Conservation (phyloP, 176 grass and related monocot species). For the Ampelocalamus luodianensis region DNA sequence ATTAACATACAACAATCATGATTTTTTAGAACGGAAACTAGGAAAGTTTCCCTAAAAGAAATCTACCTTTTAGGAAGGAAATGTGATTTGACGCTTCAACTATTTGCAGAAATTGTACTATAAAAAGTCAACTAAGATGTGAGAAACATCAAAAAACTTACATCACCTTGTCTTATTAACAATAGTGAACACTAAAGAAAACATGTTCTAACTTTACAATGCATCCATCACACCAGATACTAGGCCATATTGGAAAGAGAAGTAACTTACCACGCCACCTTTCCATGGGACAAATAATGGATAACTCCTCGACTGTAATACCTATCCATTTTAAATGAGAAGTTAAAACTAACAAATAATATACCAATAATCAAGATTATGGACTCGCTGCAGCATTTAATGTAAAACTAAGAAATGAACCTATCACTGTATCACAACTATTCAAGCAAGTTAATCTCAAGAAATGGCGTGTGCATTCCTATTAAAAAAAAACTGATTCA, state of each 20-base stretch:
- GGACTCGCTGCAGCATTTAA: background rate
- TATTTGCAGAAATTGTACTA: background rate
- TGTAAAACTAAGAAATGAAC: constrained; percentile 2
- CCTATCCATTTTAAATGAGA: constrained; percentile 59
- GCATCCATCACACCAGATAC: background rate
- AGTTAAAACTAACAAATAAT: constrained; percentile 28
- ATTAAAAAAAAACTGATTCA: background rate
- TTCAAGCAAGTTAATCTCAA: constrained; percentile 3
- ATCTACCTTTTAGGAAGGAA: background rate
- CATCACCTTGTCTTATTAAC: background rate
- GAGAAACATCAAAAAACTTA: background rate
- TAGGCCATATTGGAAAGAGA: constrained; percentile 32
- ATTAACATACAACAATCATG: background rate
- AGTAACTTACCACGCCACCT: constrained; percentile 89
- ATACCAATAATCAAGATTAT: background rate
- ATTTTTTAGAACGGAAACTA: background rate
- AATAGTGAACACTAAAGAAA: background rate
- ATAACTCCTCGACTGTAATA: constrained; percentile 84
- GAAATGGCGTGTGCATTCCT: background rate
- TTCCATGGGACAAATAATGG: constrained; percentile 96
- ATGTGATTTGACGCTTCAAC: background rate
- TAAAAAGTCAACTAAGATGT: background rate
- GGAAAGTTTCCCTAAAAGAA: background rate
- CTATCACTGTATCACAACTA: constrained; percentile 9
- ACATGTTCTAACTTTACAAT: constrained; percentile 1